Percentiles rank a stretch among this genome's conserved stretches.
phyloP scores from a whole-genome alignment of 805 yeast genomes.

The Kuraishia capsulata region DNA sequence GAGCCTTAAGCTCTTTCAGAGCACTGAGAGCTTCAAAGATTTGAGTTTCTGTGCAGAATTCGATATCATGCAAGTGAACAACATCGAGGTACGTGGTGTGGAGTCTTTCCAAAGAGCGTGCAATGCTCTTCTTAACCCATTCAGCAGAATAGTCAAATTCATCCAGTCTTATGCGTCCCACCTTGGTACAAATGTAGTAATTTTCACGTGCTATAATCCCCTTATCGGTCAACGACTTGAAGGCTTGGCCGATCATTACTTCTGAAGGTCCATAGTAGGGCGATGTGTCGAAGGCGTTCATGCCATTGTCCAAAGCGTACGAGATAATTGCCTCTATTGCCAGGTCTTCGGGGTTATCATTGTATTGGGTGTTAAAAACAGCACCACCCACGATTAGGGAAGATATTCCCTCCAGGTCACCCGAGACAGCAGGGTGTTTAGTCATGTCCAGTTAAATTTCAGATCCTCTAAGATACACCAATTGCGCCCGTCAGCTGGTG shows the following conservation, averaged over 20 bases:
- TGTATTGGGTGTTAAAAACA: conserved; percentile 74
- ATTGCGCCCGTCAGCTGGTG: too few species aligned
- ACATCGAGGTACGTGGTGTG: conserved; percentile 65
- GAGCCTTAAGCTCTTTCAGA: conserved; percentile 47
- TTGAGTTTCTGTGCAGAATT: conserved; percentile 52
- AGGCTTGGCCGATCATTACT: conserved; percentile 57
- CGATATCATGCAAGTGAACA: conserved; percentile 85
- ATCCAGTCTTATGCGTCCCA: conserved; percentile 62
- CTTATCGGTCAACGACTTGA: conserved; percentile 25
- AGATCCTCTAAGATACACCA: too few species aligned
- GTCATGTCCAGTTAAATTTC: too few species aligned
- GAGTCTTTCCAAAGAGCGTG: conserved; percentile 59
- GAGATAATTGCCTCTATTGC: conserved; percentile 50
- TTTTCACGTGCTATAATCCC: conserved; percentile 44
- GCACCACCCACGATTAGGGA: conserved; percentile 83
- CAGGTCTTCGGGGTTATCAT: conserved; percentile 52
- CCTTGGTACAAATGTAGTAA: conserved; percentile 74
- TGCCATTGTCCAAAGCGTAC: conserved; percentile 56
- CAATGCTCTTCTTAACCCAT: conserved; percentile 52
- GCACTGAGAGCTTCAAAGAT: conserved; percentile 56
- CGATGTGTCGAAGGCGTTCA: conserved; percentile 79
- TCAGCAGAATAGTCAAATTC: conserved; percentile 68
- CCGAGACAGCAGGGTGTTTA: conserved; percentile 9
- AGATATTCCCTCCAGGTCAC: conserved; percentile 27
- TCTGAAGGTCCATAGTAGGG: conserved; percentile 94